Evolutionary conservation across 441 rosid genomes (phyloP).

Genomic region (Gossypium trilobum): DNA sequence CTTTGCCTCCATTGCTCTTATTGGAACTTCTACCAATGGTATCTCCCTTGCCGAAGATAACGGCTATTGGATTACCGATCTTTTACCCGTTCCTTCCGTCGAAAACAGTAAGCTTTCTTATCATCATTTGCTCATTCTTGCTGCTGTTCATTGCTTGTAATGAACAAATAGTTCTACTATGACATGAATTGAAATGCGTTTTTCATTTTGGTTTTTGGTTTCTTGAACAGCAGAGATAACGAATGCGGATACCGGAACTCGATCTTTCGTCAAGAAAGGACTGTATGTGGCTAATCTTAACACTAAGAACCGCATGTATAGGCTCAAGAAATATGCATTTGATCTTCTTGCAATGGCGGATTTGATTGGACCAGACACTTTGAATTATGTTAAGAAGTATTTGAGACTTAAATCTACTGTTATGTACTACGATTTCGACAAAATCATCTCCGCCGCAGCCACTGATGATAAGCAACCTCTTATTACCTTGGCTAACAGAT

Average conservation of each 20-base stretch:
- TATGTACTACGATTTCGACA: slow-evolving; percentile 78
- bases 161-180: background rate
- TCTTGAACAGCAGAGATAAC: slow-evolving; percentile 35
- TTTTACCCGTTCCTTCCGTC: slow-evolving; percentile 49
- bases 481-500: slow-evolving; percentile 62
- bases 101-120: slow-evolving; percentile 54
- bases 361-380: slow-evolving; percentile 66
- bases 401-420: slow-evolving; percentile 66
- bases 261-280: slow-evolving; percentile 62
- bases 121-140: slow-evolving; percentile 4
- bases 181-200: background rate
- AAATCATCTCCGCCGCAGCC: slow-evolving; percentile 60
- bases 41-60: slow-evolving; percentile 56
- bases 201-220: background rate
- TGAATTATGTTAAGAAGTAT: slow-evolving; percentile 68
- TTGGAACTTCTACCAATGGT: slow-evolving; percentile 25
- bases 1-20: slow-evolving; percentile 45
- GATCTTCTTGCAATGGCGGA: slow-evolving; percentile 82
- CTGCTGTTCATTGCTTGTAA: background rate
- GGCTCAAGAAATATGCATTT: slow-evolving; percentile 66
- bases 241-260: slow-evolving; percentile 66
- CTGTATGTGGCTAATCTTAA: slow-evolving; percentile 58
- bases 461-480: slow-evolving; percentile 54
- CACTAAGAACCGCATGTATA: slow-evolving; percentile 44
- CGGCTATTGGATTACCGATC: slow-evolving; percentile 61